phyloP scores from a whole-genome alignment of 2,329 filamentous ascomycete species.

The Leptographium lundbergii region DNA sequence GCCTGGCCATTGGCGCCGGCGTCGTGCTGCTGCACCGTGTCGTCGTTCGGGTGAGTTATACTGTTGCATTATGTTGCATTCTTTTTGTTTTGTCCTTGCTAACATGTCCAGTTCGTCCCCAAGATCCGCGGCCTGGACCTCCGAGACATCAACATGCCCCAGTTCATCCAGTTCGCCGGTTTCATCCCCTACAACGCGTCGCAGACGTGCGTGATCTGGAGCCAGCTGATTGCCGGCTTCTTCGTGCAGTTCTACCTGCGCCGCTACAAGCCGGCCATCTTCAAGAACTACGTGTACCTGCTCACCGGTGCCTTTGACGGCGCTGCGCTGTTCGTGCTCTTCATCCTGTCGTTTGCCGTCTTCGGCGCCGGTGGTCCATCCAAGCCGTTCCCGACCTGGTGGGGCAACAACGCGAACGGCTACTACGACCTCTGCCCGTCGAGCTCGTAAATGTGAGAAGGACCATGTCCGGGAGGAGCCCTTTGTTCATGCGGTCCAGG shows the following conservation, averaged over 20 bases:
- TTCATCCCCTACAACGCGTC: slow-evolving; percentile 41
- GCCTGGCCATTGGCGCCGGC: slow-evolving; percentile 33
- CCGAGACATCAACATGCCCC: slow-evolving; percentile 35
- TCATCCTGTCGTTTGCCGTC: slow-evolving; percentile 42
- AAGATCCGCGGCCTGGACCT: slow-evolving; percentile 29
- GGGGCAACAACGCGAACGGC: slow-evolving; percentile 38
- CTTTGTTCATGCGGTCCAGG: not conserved
- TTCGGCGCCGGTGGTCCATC: slow-evolving; percentile 32
- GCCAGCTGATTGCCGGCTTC: slow-evolving; percentile 29
- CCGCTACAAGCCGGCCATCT: slow-evolving; percentile 37
- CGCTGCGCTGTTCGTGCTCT: slow-evolving; percentile 32
- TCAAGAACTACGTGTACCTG: slow-evolving; percentile 41
- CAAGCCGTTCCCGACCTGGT: slow-evolving; percentile 37
- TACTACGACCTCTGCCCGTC: slow-evolving; percentile 36
- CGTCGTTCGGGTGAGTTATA: slow-evolving; percentile 25
- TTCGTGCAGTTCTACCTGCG: slow-evolving; percentile 39
- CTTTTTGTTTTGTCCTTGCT: not conserved
- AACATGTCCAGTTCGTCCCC: slow-evolving; percentile 27
- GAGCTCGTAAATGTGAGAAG: not conserved
- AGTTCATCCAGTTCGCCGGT: slow-evolving; percentile 41
- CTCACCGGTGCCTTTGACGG: slow-evolving; percentile 41
- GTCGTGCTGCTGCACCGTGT: slow-evolving; percentile 31
- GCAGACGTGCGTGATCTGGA: slow-evolving; percentile 42
- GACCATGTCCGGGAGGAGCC: not conserved
- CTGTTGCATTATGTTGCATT: too few species aligned